Evolutionary conservation across 306 rosid species (phyloP), one percentile per base, ranked within the genome.

Genomic region (Mimosa bimucronata): DNA sequence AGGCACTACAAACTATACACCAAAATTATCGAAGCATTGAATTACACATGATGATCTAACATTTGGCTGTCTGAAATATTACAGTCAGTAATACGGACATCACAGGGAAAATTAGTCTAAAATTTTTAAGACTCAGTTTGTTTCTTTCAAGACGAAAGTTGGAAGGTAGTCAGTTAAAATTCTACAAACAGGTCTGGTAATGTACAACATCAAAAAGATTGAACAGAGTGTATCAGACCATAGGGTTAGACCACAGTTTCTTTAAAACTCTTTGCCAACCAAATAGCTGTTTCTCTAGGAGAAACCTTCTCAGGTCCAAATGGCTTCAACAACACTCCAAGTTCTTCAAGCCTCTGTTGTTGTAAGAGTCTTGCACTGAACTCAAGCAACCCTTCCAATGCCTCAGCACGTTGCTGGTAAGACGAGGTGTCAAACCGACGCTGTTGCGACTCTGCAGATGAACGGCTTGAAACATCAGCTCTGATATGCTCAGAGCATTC

Each of bases 211-310:
- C 64, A 31, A 1, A 21, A 21, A 52, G 45, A 80, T 42, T 68
- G 72, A 53, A 44, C 65, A 69, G 68, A 34, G 71, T 29, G 58
- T 38, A 80, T 52, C 38, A 62, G 53, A 74, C 58, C 70, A 77
- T 23, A 62, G 14, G 78, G 38, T 45, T 64, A 74, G 14, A 80
- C 77, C 38, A 74, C 66, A 29, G 83, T 75, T 81, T 95, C 90
- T 83, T 91, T 95, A 82, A 95, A 84, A 91, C 99, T 95, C 87
- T 95, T 95, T 37, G 97, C 83, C 90, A 95, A 88, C 99, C 99
- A 95, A 79, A 95, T 95, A 37, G 99, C 99, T 64, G 96, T 95
- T 91, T 95, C 99, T 46, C 99, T 91, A 0, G 99, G 93, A 78
- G 97, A 93, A 83, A 91, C 99, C 86, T 91, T 95, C 82, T 88